Base-by-base conservation (phyloP, 75 land plant genomes). In the Cryptomeria japonica region DNA sequence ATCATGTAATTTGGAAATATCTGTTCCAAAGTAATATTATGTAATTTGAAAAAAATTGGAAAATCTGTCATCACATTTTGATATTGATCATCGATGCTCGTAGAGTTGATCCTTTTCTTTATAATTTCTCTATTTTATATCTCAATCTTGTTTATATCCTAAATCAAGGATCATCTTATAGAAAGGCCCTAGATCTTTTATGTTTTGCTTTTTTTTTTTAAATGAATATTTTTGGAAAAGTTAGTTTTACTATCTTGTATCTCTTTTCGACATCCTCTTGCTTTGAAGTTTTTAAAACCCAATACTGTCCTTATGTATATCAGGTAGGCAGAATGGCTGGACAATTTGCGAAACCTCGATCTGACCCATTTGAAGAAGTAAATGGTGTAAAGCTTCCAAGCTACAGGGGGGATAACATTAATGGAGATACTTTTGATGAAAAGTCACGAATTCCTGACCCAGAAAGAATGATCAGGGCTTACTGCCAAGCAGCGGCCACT, bases 341-440 rank as follows among this genome's bases (percentile, higher is more conserved):
- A 76, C 94, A 93, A 75, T 93, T 92, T 84, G 93, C 94, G 19
- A 93, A 93, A 90, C 96, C 96, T 34, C 93, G 96, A 88, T 95
- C 96, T 25, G 93, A 93, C 28, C 42, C 89, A 31, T 86, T 87
- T 56, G 96, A 95, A 88, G 93, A 91, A 87, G 89, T 87, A 84
- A 82, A 95, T 90, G 96, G 96, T 41, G 93, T 94, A 77, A 88
- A 90, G 84, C 94, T 95, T 22, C 96, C 96, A 12, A 92, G 94
- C 47, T 95, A 95, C 93, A 88, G 94, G 51, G 96, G 96, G 2
- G 96, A 95, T 87, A 95, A 91, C 61, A 70, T 95, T 34, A 95
- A 95, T 86, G 96, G 95, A 25, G 96, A 95, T 87, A 86, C 86
- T 11, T 93, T 93, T 55, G 92, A 89, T 84, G 88, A 87, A 38